Base-by-base conservation (phyloP, 2,329 filamentous ascomycete genomes). In the Calcarisporium arbuscula region DNA sequence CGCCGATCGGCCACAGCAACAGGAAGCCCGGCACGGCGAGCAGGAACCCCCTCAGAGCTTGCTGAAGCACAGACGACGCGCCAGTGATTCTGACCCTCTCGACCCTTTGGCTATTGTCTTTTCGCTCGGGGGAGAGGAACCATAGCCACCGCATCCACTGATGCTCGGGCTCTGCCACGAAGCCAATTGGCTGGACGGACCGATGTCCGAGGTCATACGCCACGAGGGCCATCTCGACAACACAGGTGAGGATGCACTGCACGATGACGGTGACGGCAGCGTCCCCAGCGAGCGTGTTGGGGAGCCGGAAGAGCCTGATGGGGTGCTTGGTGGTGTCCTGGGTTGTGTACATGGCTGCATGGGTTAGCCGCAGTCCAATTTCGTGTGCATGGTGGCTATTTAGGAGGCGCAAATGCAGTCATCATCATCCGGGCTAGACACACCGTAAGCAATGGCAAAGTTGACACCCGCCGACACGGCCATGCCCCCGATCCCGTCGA, bases 381-480 rank as follows among this genome's bases (percentile, higher is more conserved):
- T 52, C 11, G 60, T 57, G 52, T 72, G 70, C 62, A 70, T 68
- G 38, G 53, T n/a, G n/a, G n/a, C n/a, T n/a, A n/a, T n/a, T n/a
- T n/a, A n/a, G n/a, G n/a, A n/a, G n/a, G n/a, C n/a, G n/a, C n/a
- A n/a, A n/a, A n/a, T n/a, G n/a, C n/a, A n/a, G n/a, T n/a, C n/a
- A n/a, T n/a, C n/a, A n/a, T n/a, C n/a, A n/a, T n/a, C n/a, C n/a
- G n/a, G n/a, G n/a, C n/a, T n/a, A n/a, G n/a, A 68, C 72, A 34
- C 32, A 71, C 68, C 64, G 41, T 70, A 73, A 12, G 67, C 69
- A 38, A 73, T 59, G 28, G 59, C 64, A 48, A 73, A 71, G 52
- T 74, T 74, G 41, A 74, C 65, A 16, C 55, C 67, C 0, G 62
- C 70, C 0, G 67, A 70, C 3, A 74, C 28, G n/a, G 66, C 31